Percentiles rank a stretch among this genome's conserved stretches.
These are phyloP conservation scores for Cladobotryum protrusum DNA, from an alignment of 2,329 filamentous ascomycete species.

Conservation along the genomic window DNA sequence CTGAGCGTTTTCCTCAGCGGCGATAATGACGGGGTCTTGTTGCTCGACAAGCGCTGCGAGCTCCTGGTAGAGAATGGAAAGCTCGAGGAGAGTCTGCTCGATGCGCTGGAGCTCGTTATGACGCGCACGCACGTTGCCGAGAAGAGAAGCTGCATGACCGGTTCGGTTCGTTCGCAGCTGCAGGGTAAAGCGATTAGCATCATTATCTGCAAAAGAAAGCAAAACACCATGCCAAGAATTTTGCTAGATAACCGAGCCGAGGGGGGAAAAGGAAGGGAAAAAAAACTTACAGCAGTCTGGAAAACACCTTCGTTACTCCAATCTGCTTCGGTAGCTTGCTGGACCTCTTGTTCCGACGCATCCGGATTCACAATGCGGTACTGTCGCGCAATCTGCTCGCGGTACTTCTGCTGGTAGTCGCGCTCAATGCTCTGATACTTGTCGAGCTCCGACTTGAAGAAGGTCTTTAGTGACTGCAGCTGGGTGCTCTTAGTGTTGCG, in stretches of 20 bases:
- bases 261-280: neutral
- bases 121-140: slow-evolving; percentile 72
- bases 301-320: slow-evolving; percentile 78
- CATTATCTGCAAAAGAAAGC: too few species aligned
- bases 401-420: slow-evolving; percentile 63
- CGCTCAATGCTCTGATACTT: slow-evolving; percentile 67
- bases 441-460: slow-evolving; percentile 66
- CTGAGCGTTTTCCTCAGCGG: slow-evolving; percentile 59
- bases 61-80: slow-evolving; percentile 65
- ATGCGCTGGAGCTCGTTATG: slow-evolving; percentile 81
- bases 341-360: slow-evolving; percentile 66
- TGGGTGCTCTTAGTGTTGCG: slow-evolving; percentile 65
- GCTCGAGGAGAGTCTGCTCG: slow-evolving; percentile 65
- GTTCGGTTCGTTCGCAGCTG: slow-evolving; percentile 70
- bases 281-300: slow-evolving; percentile 64
- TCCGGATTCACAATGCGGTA: slow-evolving; percentile 78
- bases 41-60: slow-evolving; percentile 68
- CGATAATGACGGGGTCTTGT: slow-evolving; percentile 59
- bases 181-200: slow-evolving; percentile 7
- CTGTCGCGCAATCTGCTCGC: slow-evolving; percentile 73
- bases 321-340: slow-evolving; percentile 61
- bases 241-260: neutral
- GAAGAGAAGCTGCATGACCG: slow-evolving; percentile 64
- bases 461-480: slow-evolving; percentile 61
- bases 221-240: too few species aligned